phyloP scores from a whole-genome alignment of 345 rosid species.

The Boechera stricta region DNA sequence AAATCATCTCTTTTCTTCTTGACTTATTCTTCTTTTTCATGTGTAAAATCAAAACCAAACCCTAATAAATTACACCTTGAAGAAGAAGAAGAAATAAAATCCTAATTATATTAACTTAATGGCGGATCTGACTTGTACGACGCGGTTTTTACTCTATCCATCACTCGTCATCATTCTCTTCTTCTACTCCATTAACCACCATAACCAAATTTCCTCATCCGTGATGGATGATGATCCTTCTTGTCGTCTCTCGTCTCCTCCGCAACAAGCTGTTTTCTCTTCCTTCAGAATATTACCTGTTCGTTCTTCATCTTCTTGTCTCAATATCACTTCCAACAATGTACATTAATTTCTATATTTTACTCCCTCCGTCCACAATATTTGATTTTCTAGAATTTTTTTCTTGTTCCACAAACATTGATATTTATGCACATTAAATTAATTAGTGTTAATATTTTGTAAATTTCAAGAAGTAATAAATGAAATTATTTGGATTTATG shows the following conservation, averaged over 20 bases:
- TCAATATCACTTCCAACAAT: slow-evolving; percentile 33
- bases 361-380: too few species aligned
- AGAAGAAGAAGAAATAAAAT: slow-evolving; percentile 13
- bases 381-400: too few species aligned
- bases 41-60: slow-evolving; percentile 5
- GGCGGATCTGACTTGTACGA: slow-evolving; percentile 57
- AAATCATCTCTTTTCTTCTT: slow-evolving; percentile 7
- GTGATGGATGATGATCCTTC: slow-evolving; percentile 32
- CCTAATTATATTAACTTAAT: slow-evolving; percentile 28
- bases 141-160: slow-evolving; percentile 52
- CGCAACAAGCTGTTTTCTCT: slow-evolving; percentile 20
- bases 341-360: slow-evolving; percentile 6
- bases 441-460: too few species aligned
- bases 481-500: background rate
- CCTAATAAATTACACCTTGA: background rate
- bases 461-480: too few species aligned
- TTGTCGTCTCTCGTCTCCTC: slow-evolving; percentile 31
- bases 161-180: slow-evolving; percentile 52
- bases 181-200: slow-evolving; percentile 52
- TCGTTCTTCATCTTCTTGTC: slow-evolving; percentile 32
- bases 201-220: slow-evolving; percentile 32
- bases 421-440: too few species aligned
- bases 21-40: slow-evolving; percentile 16
- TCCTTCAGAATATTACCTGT: slow-evolving; percentile 29
- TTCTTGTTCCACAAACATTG: too few species aligned